Conservation (phyloP, 2,329 filamentous ascomycete genomes). For the Pseudocercospora pini-densiflorae region DNA sequence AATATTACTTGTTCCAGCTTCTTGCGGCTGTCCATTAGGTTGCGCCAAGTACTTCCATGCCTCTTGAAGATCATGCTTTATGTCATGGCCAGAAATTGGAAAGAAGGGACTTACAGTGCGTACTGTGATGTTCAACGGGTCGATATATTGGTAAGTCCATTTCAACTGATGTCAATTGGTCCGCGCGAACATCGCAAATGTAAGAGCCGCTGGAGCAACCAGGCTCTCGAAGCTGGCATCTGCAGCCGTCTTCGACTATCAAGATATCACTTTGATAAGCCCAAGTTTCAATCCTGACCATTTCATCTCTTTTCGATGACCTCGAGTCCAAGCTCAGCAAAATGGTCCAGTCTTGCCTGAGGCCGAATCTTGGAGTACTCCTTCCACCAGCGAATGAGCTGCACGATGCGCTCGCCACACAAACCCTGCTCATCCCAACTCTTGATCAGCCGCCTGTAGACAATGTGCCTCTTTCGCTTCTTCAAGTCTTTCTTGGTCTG, state of each 20-base stretch:
- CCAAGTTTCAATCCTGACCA: neutral
- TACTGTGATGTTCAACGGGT: neutral
- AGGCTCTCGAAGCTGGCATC: neutral
- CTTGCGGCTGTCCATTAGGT: neutral
- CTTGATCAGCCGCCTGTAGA: neutral
- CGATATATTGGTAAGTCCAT: neutral
- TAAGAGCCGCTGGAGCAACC: neutral
- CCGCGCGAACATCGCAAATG: neutral
- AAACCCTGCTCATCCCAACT: neutral
- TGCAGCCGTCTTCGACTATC: neutral
- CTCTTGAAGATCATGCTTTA: neutral
- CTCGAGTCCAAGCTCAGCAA: neutral
- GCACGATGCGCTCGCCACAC: neutral
- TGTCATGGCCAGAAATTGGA: neutral
- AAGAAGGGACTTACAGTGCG: neutral
- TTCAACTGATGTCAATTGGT: neutral
- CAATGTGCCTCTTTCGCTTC: slow-evolving; percentile 1
- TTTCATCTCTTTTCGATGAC: neutral
- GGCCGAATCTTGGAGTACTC: slow-evolving; percentile 3
- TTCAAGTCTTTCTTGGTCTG: neutral
- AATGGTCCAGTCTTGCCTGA: neutral
- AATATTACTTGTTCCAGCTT: neutral
- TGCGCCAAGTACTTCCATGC: neutral
- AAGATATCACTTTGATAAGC: neutral
- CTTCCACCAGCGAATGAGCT: slow-evolving; percentile 4